Evolutionary conservation across 495 filamentous ascomycete species (phyloP).

Genomic region (Neurospora hispaniola): DNA sequence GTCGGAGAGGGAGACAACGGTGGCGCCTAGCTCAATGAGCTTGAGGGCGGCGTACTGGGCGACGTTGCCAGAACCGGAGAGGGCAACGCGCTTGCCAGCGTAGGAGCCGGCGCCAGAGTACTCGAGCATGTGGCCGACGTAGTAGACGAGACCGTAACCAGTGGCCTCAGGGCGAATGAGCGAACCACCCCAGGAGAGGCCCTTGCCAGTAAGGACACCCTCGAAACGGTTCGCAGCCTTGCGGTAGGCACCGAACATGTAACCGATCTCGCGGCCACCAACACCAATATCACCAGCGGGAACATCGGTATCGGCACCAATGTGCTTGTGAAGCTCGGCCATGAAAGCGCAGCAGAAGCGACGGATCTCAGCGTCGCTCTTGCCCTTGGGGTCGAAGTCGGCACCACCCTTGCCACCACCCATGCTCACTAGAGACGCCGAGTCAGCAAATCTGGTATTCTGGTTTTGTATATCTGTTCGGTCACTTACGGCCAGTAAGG

Average conservation of each 20-base stretch:
- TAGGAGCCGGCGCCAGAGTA: constrained; percentile 82
- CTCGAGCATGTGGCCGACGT: constrained; percentile 91
- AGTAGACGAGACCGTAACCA: constrained; percentile 95
- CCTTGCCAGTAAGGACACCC: constrained; percentile 94
- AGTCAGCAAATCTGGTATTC: constrained; percentile 13
- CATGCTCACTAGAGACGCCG: constrained; percentile 62
- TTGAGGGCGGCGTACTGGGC: constrained; percentile 97
- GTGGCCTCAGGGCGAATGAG: constrained; percentile 96
- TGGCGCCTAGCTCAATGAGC: constrained; percentile 90
- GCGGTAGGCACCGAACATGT: constrained; percentile 92
- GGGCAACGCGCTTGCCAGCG: constrained; percentile 84
- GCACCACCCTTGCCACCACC: constrained; percentile 97
- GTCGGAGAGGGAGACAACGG: constrained; percentile 89
- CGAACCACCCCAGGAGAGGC: constrained; percentile 81
- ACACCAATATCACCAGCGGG: constrained; percentile 94
- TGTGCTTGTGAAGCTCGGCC: constrained; percentile 88
- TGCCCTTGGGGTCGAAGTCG: constrained; percentile 99
- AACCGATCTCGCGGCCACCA: constrained; percentile 80
- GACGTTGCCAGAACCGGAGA: constrained; percentile 97
- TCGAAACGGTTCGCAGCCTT: constrained; percentile 82
- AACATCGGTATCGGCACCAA: constrained; percentile 92
- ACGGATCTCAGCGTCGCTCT: constrained; percentile 93
- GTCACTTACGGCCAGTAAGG: constrained; percentile 74
- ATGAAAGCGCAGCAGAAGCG: constrained; percentile 97
- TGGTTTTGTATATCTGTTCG: background rate